These are phyloP conservation scores for Stephania yunnanensis DNA, from an alignment of 164 flowering plant genomes.

Conservation along the genomic window DNA sequence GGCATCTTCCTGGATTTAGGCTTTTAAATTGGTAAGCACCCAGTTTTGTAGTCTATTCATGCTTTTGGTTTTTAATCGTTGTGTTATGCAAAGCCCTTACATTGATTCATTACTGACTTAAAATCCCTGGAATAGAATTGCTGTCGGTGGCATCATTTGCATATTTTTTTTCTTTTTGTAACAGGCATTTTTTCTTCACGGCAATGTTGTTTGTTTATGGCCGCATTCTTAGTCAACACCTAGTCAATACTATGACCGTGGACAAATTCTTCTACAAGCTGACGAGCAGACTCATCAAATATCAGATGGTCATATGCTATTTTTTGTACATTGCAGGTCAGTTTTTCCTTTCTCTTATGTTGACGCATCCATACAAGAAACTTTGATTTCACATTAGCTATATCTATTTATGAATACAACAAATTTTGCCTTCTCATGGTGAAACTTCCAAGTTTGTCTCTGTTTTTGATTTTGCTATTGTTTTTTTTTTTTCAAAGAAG, in stretches of 20 bases:
- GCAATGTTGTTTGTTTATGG: constrained; percentile 95
- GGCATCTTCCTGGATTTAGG: constrained; percentile 86
- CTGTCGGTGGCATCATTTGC: not conserved
- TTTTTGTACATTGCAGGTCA: constrained; percentile 85
- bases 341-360: constrained; percentile 12
- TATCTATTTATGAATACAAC: not conserved
- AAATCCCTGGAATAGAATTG: not conserved
- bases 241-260: constrained; percentile 77
- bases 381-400: not conserved
- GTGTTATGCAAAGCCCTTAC: not conserved
- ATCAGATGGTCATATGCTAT: constrained; percentile 88
- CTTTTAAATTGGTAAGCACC: constrained; percentile 74
- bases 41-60: not conserved
- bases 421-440: not conserved
- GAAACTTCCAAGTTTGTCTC: not conserved
- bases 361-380: not conserved
- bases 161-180: constrained; percentile 10
- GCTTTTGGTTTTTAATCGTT: not conserved
- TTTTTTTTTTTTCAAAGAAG: not conserved
- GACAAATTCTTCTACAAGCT: constrained; percentile 65
- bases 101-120: not conserved
- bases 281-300: constrained; percentile 68
- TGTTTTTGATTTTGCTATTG: no score
- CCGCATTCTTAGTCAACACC: constrained; percentile 78
- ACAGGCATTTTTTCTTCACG: constrained; percentile 97